Evolutionary conservation across 139 green algal genomes (phyloP).

Genomic region (Auxenochlorella pyrenoidosa): DNA sequence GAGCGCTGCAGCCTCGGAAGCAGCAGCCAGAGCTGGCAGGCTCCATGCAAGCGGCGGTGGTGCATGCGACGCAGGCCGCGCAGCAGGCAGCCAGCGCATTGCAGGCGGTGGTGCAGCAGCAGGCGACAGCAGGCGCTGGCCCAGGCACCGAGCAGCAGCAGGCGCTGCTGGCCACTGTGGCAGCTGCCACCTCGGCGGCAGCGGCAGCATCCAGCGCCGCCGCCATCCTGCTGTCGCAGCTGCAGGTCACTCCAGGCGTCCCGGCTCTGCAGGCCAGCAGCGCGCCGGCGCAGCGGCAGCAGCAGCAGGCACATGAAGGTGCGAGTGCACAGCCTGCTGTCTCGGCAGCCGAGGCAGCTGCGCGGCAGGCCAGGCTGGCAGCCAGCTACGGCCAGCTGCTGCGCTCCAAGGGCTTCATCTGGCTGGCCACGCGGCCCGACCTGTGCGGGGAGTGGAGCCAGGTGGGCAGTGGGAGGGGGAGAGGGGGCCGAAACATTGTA

Average conservation of each 20-base stretch:
- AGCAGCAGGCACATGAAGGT: background rate
- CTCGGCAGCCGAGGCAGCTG: background rate
- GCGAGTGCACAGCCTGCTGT: background rate
- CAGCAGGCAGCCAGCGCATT: conserved; percentile 16
- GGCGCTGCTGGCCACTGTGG: conserved; percentile 26
- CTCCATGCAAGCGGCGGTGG: background rate
- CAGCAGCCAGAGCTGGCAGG: background rate
- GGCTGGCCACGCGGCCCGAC: conserved; percentile 67
- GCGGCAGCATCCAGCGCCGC: conserved; percentile 13
- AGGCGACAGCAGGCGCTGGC: background rate
- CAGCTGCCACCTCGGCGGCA: conserved; percentile 35
- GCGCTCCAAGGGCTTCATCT: conserved; percentile 82
- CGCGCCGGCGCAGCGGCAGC: background rate
- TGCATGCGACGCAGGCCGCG: conserved; percentile 19
- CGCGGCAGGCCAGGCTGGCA: conserved; percentile 1
- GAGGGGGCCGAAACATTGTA: no score
- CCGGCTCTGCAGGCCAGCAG: background rate
- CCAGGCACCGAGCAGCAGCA: conserved; percentile 16
- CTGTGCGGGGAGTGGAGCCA: conserved; percentile 79
- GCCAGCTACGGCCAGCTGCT: conserved; percentile 60
- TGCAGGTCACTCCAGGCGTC: background rate
- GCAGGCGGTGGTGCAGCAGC: conserved; percentile 35
- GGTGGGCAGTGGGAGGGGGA: conserved; percentile 37
- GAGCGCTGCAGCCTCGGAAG: conserved; percentile 4
- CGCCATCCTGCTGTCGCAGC: conserved; percentile 32